Conservation (phyloP, 352 stramenopile genomes). For the Globisporangium uncinulatum region DNA sequence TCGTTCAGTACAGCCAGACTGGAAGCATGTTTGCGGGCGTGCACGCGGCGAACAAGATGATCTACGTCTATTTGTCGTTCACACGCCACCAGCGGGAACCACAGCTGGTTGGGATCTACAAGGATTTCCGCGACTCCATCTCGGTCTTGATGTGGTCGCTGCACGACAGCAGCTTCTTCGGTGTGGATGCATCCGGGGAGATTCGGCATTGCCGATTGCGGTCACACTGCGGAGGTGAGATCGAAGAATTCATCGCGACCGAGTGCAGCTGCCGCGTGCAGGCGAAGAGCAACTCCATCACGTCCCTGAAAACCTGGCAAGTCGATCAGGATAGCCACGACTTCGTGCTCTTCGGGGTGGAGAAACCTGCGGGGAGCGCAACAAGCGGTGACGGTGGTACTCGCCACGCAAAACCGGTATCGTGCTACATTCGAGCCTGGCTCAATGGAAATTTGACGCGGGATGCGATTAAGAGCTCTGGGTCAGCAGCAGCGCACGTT, state of each 20-base stretch:
- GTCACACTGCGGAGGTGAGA: constrained; percentile 25
- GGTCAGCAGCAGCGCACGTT: background rate
- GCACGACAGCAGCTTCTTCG: constrained; percentile 49
- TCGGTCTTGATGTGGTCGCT: constrained; percentile 35
- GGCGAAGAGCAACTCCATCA: constrained; percentile 16
- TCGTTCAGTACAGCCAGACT: constrained; percentile 56
- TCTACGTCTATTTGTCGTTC: constrained; percentile 51
- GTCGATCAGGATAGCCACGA: constrained; percentile 40
- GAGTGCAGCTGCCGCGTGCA: constrained; percentile 22
- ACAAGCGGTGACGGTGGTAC: background rate
- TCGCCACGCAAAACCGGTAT: constrained; percentile 1
- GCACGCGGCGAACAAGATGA: constrained; percentile 27
- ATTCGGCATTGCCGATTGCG: constrained; percentile 36
- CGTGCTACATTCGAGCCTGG: constrained; percentile 39
- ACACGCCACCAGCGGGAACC: constrained; percentile 38
- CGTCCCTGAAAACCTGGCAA: constrained; percentile 22
- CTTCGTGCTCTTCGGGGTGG: constrained; percentile 47
- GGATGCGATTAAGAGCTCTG: constrained; percentile 24
- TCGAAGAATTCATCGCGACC: constrained; percentile 35
- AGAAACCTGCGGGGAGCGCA: constrained; percentile 16
- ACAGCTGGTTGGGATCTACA: constrained; percentile 37
- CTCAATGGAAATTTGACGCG: constrained; percentile 42
- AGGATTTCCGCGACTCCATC: constrained; percentile 37
- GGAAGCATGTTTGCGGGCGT: constrained; percentile 42
- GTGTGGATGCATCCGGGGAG: constrained; percentile 21